Evolutionary conservation across 345 rosid species (phyloP), one percentile per base, ranked within the genome.

Genomic region (Geranium brycei): DNA sequence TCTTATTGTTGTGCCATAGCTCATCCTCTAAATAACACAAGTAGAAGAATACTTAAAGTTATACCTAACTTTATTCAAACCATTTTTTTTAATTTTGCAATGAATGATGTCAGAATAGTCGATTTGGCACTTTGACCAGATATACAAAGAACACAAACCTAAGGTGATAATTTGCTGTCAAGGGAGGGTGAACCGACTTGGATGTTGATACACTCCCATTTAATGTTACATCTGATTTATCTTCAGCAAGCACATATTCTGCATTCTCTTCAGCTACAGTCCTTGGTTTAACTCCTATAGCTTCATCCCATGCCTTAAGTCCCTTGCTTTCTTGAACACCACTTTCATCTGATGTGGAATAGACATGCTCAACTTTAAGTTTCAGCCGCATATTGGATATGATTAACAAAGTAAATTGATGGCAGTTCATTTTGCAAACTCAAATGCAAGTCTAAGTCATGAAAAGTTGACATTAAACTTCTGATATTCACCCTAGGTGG

Each of bases 131-230:
- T 59, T 51, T 41, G 31, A 60, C 66, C 41, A 32, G 16, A 17
- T 66, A 32, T 19, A n/a, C 47, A 40, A 40, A 67, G 32, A 57
- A 71, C 60, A 73, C 84, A 71, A 69, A 88, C 97, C 89, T 75
- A 60, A 76, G 16, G 68, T 65, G 68, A 62, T 64, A 47, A 69
- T 74, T 18, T 62, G 38, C 61, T 58, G 71, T 61, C 40, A 53
- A 73, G 53, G 76, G 75, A 69, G 82, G 14, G 17, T 32, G 47
- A 69, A 65, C 64, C 66, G 73, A 55, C 56, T 66, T 62, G 12
- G 70, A 15, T 51, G 75, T 71, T 47, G 53, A 47, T 13, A 47
- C 14, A 69, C 71, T 76, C 61, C 80, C 76, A 72, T 76, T 82
- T 65, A 62, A 58, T 68, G 72, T 62, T 19, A 57, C 18, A 58